Evolutionary conservation across 73 alveolate species (phyloP), one percentile per base, ranked within the genome.

Genomic region (Urostyla sp.): DNA sequence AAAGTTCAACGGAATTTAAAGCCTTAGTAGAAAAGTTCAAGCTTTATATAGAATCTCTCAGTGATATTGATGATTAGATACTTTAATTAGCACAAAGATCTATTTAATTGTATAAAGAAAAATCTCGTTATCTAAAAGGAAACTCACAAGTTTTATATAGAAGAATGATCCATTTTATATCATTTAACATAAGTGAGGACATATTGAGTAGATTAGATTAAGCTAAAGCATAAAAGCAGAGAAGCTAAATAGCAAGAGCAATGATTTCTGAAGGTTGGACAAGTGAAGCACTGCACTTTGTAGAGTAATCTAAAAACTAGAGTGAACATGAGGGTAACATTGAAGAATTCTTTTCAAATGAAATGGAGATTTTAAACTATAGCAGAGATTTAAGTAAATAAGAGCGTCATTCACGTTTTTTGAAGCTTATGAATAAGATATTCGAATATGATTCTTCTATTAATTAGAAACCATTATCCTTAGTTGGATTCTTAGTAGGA

Each of bases 221-320:
- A 20, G 49, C 20, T 24, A 45, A 69, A 48, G 48, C 69, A 18
- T 31, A 69, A 34, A 69, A 69, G 48, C 34, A 48, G 21, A 69
- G 83, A 27, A 59, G 69, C 1, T 24, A 69, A 20, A 45, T 69
- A 10, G 83, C 83, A 21, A 44, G 69, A 30, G 40, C 72, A 6
- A 18, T 69, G 30, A 45, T 69, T 16, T 16, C 44, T 16, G 83
- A 69, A 34, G 83, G 83, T 3, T 69, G 83, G 83, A 69, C 49
- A 1, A 16, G 49, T 20, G 83, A 69, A 45, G 83, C 54, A 2
- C 54, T 69, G 10, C 34, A 4, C n/a, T 46, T 69, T 23, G 72
- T 69, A 15, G 83, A 69, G 31, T 46, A 38, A 23, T 67, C 83
- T 11, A 28, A 69, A 49, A 45, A 59, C 72, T 24, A 69, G 30